These are phyloP conservation scores for Beta lomatogona DNA, from an alignment of 179 eudicot genomes.

Conservation along the genomic window DNA sequence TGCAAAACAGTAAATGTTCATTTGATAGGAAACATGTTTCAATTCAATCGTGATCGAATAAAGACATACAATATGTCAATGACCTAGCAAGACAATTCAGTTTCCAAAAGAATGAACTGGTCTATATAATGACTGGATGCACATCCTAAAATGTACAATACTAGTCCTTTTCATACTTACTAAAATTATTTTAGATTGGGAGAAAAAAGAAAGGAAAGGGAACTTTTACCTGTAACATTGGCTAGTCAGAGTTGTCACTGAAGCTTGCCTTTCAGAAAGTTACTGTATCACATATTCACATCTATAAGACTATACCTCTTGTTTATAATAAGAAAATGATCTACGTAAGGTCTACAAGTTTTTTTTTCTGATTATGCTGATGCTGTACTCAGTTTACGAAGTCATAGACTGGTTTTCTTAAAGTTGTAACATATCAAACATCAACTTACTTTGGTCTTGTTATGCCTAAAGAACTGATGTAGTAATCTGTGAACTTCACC, in stretches of 20 bases:
- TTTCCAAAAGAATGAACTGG: no score
- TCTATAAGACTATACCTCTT: neutral
- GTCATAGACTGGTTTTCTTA: neutral
- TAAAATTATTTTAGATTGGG: no score
- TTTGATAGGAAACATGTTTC: no score
- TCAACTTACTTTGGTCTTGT: slow-evolving; percentile 40
- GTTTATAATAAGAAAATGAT: slow-evolving; percentile 8
- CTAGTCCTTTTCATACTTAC: neutral
- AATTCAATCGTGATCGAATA: no score
- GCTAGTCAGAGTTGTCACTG: neutral
- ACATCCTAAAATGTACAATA: neutral
- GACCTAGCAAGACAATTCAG: no score
- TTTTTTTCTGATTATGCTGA: neutral
- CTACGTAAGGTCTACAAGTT: neutral
- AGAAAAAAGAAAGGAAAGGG: neutral
- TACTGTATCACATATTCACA: neutral
- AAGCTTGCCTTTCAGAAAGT: neutral
- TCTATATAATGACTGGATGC: neutral
- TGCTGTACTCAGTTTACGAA: neutral
- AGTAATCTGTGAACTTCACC: slow-evolving; percentile 81
- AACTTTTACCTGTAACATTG: neutral
- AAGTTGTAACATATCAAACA: neutral
- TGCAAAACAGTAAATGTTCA: neutral
- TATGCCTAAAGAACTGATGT: slow-evolving; percentile 79
- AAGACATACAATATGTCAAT: no score